phyloP scores from a whole-genome alignment of 2,329 filamentous ascomycete genomes.

The Botrytis byssoidea region DNA sequence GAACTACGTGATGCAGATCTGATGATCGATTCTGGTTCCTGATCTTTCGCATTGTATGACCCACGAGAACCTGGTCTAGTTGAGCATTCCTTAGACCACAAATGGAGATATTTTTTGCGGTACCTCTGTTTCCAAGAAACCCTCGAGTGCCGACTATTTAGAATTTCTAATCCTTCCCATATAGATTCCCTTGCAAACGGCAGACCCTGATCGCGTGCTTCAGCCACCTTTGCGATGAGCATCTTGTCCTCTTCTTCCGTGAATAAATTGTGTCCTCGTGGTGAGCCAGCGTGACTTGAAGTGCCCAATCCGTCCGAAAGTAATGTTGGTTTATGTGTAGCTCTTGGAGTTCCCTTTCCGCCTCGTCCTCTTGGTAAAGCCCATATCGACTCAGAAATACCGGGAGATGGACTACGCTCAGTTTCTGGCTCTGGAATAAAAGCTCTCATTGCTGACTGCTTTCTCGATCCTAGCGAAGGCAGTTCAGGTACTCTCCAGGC shows the following conservation, averaged over 20 bases:
- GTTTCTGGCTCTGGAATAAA: conserved; percentile 26
- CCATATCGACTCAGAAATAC: conserved; percentile 35
- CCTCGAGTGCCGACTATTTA: conserved; percentile 30
- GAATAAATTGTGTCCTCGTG: conserved; percentile 23
- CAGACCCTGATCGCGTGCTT: conserved; percentile 26
- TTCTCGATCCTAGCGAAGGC: conserved; percentile 22
- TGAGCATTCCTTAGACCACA: conserved; percentile 12
- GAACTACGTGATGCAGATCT: not conserved
- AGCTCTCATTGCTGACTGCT: conserved; percentile 26
- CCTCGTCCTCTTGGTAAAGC: conserved; percentile 28
- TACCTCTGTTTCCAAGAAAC: conserved; percentile 15
- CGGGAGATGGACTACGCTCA: conserved; percentile 34
- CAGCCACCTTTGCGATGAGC: conserved; percentile 31
- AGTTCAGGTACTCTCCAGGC: conserved; percentile 33
- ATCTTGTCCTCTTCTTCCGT: conserved; percentile 33
- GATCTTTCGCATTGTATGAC: not conserved
- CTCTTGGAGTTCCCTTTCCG: conserved; percentile 3
- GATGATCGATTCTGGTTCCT: not conserved
- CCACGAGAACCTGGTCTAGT: not conserved
- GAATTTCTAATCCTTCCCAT: conserved; percentile 29
- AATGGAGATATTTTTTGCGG: not conserved
- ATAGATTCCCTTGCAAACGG: conserved; percentile 19
- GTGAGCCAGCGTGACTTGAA: conserved; percentile 4
- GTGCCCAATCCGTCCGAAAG: conserved; percentile 14
- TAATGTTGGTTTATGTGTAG: not conserved